Base-by-base conservation (phyloP, 1,284 basidiomycete genomes). In the Sphagnurus paluster region DNA sequence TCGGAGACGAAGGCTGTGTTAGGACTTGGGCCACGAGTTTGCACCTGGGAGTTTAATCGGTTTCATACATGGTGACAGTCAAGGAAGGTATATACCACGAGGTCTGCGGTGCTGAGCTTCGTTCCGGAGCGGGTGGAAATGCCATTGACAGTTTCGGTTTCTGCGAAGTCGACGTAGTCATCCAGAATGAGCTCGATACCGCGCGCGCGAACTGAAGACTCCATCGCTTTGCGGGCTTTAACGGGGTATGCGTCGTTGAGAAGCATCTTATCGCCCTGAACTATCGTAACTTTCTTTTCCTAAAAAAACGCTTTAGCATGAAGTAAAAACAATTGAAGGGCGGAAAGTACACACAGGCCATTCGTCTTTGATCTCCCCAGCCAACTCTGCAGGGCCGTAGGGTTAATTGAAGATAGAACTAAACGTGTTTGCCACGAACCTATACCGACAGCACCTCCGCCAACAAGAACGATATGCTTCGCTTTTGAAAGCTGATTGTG, bases 401-500 rank as follows among this genome's bases (percentile, higher is more conserved):
- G 43, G 47, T 52, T 1, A 33, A 14, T 33, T 34, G 5, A 10
- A 32, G 4, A 43, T 24, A 34, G 17, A 42, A 34, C 10, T 13
- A 19, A 20, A 23, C 37, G 5, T 14, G n/a, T n/a, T n/a, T n/a
- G n/a, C n/a, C 14, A 56, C 55, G 52, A 48, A 80, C 82, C 83
- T 26, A 77, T 63, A 4, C 82, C 84, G 25, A 83, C 77, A 4
- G 82, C 69, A 35, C 85, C 85, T 24, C 80, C 84, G 13, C 85
- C 85, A 1, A 71, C 76, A 33, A 87, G 63, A 7, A 81, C 74
- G 39, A 86, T 69, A 49, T 77, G 70, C 29, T 72, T 66, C 1
- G 81, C 76, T 2, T 65, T 67, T 29, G 67, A 61, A 51, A 80
- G 71, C 42, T 70, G 70, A 32, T 53, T 53, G 28, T 77, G 66